Evolutionary conservation across 2,329 filamentous ascomycete genomes (phyloP), one percentile per base, ranked within the genome.

Genomic region (Trichoderma asperellum): DNA sequence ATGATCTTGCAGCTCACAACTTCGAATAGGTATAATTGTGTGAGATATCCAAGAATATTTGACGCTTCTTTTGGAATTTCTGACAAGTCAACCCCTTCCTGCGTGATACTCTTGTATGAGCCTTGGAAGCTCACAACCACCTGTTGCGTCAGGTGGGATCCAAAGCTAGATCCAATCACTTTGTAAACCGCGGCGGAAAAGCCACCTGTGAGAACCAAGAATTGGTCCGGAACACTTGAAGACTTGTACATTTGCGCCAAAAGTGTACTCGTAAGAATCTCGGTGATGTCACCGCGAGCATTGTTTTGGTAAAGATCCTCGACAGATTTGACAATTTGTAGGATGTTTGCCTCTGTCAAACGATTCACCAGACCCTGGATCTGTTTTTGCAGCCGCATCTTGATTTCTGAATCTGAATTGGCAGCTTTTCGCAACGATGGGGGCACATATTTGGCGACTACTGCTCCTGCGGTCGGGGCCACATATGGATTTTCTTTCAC

Each of bases 11-110:
- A 91, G 52, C 92, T 90, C 56, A 97, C 86, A 27, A 97, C 89
- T 75, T 97, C 92, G 76, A 99, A 97, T 61, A 93, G 94, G 81
- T 98, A 99, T 49, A 98, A 84, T 76, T 97, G 90, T 0, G 94
- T 89, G 16, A 98, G 82, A 35, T 98, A 86, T 1, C 92, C 92
- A 35, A 97, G 86, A 55, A 97, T 80, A 77, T 99, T 97, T 10
- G 90, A 86, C 0, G 78, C 75, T 71, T 80, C 79, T 68, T 81
- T 81, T 52, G 73, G 75, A 29, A 78, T 77, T 6, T 73, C 74
- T 4, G 76, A 71, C 14, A 75, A 72, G 68, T 90, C 86, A 7
- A 77, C 76, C 60, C 76, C 79, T 5, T 78, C 75, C 6, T 77
- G 77, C n/a, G 75, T 77, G 1, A 82, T 81, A 57, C 79, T 79